These are phyloP conservation scores for Capsicum baccatum DNA, from an alignment of 257 asterid genomes.

Conservation along the genomic window DNA sequence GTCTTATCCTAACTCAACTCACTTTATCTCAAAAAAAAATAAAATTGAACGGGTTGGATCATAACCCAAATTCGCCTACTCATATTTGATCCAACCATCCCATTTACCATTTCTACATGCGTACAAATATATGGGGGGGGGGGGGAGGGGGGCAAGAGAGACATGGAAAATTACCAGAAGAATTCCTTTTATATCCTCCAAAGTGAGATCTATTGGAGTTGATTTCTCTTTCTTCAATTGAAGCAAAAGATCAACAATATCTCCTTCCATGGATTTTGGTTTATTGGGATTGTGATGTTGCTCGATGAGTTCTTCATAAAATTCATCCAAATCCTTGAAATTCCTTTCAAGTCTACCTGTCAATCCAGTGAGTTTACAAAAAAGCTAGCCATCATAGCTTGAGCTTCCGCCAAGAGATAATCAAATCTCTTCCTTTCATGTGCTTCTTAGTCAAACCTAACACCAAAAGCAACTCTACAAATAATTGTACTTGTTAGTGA, in stretches of 20 bases:
- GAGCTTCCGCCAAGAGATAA: not conserved
- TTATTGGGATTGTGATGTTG: conserved; percentile 22
- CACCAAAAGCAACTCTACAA: not conserved
- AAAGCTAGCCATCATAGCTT: conserved; percentile 21
- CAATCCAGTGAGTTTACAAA: conserved; percentile 28
- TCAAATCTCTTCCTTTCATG: not conserved
- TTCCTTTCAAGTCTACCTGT: not conserved
- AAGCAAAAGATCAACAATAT: conserved; percentile 38
- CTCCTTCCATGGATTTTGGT: conserved; percentile 26
- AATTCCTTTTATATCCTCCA: conserved; percentile 34
- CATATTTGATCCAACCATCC: too few species aligned
- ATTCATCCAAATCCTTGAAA: not conserved
- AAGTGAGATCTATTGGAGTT: conserved; percentile 19
- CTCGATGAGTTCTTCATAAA: conserved; percentile 38
- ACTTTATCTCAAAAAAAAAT: too few species aligned
- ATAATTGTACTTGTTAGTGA: not conserved
- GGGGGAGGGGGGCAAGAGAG: too few species aligned
- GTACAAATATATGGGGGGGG: too few species aligned
- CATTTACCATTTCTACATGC: too few species aligned
- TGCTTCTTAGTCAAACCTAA: not conserved
- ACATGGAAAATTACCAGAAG: not conserved
- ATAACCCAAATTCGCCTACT: too few species aligned
- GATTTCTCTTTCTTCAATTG: conserved; percentile 23
- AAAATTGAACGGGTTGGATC: too few species aligned
- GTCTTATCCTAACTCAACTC: too few species aligned